Percentiles rank a stretch among this genome's conserved stretches.
Evolutionary conservation across 75 land plant species (phyloP).

Genomic region (Pinus tabuliformis): DNA sequence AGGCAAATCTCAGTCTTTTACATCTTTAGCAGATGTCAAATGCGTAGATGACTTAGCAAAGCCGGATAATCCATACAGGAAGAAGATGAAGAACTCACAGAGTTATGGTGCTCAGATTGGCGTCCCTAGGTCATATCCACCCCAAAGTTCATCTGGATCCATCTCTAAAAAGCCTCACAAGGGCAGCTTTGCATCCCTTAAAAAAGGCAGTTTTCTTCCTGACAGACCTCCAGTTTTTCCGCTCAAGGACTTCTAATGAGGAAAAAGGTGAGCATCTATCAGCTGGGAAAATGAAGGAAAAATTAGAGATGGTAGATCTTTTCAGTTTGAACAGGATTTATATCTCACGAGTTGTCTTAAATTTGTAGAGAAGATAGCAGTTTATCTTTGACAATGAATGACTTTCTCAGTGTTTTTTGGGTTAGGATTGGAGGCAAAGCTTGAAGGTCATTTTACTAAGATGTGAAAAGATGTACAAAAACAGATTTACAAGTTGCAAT

Average conservation of each 20-base stretch:
- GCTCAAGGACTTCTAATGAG: neutral
- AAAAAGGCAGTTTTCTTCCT: slow-evolving; percentile 4
- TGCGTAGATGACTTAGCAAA: slow-evolving; percentile 37
- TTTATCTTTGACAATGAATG: too few relatives aligned
- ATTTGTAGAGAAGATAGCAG: too few relatives aligned
- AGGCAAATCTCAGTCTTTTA: slow-evolving; percentile 63
- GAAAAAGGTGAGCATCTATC: neutral
- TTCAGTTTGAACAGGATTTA: neutral
- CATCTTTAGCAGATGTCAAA: slow-evolving; percentile 42
- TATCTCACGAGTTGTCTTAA: too few relatives aligned
- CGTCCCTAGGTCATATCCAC: neutral
- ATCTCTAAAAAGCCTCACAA: slow-evolving; percentile 20
- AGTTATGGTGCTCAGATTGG: slow-evolving; percentile 16
- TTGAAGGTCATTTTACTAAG: neutral
- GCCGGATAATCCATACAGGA: slow-evolving; percentile 35
- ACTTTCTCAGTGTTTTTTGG: too few relatives aligned
- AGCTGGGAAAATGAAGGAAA: too few relatives aligned
- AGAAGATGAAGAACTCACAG: slow-evolving; percentile 26
- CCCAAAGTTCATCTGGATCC: neutral
- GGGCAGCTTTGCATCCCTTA: slow-evolving; percentile 3
- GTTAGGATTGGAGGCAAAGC: neutral
- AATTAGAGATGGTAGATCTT: neutral
- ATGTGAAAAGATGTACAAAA: too few relatives aligned
- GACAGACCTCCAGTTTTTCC: slow-evolving; percentile 19
- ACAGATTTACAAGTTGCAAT: too few relatives aligned